These are phyloP conservation scores for Suillus clintonianus DNA, from an alignment of 768 basidiomycete species.

Conservation along the genomic window DNA sequence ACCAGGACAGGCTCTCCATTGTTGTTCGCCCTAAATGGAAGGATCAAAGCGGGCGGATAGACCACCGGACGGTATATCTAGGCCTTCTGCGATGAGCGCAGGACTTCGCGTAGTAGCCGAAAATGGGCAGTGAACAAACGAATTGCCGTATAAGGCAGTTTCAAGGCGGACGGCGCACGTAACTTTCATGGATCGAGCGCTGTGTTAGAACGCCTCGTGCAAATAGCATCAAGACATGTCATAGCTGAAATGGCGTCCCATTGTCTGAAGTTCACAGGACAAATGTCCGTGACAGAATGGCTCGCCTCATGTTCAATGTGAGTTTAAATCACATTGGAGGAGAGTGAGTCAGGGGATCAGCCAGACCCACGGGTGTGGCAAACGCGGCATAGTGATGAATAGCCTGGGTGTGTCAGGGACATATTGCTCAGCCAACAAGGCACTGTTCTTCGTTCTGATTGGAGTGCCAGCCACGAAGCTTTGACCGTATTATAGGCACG, in stretches of 20 bases:
- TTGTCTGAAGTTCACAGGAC: constrained; percentile 23
- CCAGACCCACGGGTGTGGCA: constrained; percentile 25
- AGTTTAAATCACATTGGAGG: background rate
- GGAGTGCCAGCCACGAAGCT: constrained; percentile 17
- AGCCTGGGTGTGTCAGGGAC: background rate
- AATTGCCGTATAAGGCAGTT: constrained; percentile 37
- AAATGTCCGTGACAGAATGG: constrained; percentile 17
- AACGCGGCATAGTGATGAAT: constrained; percentile 4
- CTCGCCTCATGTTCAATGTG: constrained; percentile 16
- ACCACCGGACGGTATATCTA: constrained; percentile 29
- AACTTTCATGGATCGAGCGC: constrained; percentile 20
- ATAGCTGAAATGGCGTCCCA: constrained; percentile 13
- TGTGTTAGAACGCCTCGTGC: constrained; percentile 26
- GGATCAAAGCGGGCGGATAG: constrained; percentile 30
- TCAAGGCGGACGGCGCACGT: constrained; percentile 37
- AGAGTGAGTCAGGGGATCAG: background rate
- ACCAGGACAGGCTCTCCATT: constrained; percentile 26
- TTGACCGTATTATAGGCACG: constrained; percentile 8
- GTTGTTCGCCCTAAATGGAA: constrained; percentile 34
- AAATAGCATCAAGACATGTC: constrained; percentile 24
- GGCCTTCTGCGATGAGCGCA: constrained; percentile 35
- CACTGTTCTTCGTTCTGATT: constrained; percentile 1
- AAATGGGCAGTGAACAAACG: constrained; percentile 39
- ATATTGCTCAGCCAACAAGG: background rate
- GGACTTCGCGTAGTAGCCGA: constrained; percentile 26